Base-by-base conservation (phyloP, 2,329 filamentous ascomycete species). In the Scortechinia acanthostroma region DNA sequence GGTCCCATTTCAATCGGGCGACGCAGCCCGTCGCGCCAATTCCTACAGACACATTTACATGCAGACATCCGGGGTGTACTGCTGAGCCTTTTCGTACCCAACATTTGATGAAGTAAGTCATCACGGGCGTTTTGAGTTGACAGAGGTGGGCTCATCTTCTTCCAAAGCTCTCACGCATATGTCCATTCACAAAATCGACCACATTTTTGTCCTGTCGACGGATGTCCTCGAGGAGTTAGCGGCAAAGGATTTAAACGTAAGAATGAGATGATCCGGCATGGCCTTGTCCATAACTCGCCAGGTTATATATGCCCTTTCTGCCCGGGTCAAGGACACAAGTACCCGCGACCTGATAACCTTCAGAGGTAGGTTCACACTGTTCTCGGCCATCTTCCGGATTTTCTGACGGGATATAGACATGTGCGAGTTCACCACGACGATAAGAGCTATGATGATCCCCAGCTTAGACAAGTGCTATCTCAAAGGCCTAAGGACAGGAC, bases 271-370 rank as follows among this genome's bases (percentile, higher is more conserved):
- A 85, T 85, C 42, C 66, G 81, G 21, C 81, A 86, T 57, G 91
- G 91, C 1, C 75, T 97, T 2, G 93, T 97, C 3, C 93, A 98
- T 58, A 85, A 90, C 52, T 95, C 89, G 4, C 93, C 93, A 1
- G 91, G 91, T 48, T 98, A 97, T 57, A 83, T 95, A 22, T 98
- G 93, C 61, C 93, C 93, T 0, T 97, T 96, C 59, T 98, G 93
- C 61, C 87, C 89, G 1, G 90, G 95, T 56, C 77, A 90, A 52
- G 90, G 96, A 60, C 91, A 96, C 62, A 91, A 86, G 59, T 97
- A 97, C 61, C 93, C 93, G 3, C 76, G 93, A 53, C 93, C 93
- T 23, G 93, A 98, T 62, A 97, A 97, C 70, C 69, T 98, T 46
- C 91, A 96, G 69, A 82, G 91, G 88, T 94, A 72, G 52, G 76